phyloP scores from a whole-genome alignment of 495 filamentous ascomycete species.

The Neurospora cerealis region DNA sequence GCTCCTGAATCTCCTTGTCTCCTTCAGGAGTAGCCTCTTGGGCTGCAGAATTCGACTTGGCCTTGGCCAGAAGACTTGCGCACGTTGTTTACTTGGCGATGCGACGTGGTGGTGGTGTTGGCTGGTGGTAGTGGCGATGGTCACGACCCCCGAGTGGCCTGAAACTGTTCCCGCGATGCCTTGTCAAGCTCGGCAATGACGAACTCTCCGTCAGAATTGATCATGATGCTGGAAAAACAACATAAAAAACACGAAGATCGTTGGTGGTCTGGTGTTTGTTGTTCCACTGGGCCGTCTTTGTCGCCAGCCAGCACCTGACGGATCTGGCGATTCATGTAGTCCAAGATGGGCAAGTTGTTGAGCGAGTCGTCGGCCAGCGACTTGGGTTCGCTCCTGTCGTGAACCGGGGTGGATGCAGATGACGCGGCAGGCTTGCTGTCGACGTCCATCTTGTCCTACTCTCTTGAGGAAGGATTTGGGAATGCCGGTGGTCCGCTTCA shows the following conservation, averaged over 20 bases:
- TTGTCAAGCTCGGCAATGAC: slow-evolving; percentile 92
- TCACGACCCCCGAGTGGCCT: slow-evolving; percentile 37
- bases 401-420: neutral
- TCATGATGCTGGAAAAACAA: slow-evolving; percentile 63
- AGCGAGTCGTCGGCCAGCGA: slow-evolving; percentile 15
- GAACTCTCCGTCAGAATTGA: slow-evolving; percentile 93
- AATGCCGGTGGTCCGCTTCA: slow-evolving; percentile 94
- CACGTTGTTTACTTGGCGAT: too few relatives aligned
- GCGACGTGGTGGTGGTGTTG: too few relatives aligned
- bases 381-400: slow-evolving; percentile 5
- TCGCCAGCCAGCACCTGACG: slow-evolving; percentile 51
- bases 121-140: too few relatives aligned
- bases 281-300: slow-evolving; percentile 46
- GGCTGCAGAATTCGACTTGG: slow-evolving; percentile 70
- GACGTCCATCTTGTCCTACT: slow-evolving; percentile 14
- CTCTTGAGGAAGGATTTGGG: slow-evolving; percentile 83
- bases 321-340: slow-evolving; percentile 36
- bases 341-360: slow-evolving; percentile 29
- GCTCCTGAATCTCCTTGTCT: slow-evolving; percentile 70
- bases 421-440: slow-evolving; percentile 3
- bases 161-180: slow-evolving; percentile 89
- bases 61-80: slow-evolving; percentile 35
- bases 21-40: slow-evolving; percentile 57
- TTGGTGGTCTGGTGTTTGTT: neutral
- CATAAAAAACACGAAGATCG: neutral